Percentiles rank a stretch among this genome's conserved stretches.
These are phyloP conservation scores for Cryptococcus sp. DNA, from an alignment of 1,284 basidiomycete genomes.

Conservation along the genomic window DNA sequence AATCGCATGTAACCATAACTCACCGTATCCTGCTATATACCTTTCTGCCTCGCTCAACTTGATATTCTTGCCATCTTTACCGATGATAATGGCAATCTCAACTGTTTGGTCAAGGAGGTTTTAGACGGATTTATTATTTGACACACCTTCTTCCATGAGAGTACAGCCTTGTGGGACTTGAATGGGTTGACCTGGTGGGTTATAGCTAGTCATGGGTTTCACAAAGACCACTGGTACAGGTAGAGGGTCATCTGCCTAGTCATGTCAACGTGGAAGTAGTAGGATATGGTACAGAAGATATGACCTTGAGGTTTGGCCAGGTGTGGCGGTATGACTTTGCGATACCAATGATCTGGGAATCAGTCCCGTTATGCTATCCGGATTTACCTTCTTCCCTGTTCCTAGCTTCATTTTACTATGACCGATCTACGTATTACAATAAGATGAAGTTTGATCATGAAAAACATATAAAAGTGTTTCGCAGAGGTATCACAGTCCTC, in stretches of 20 bases:
- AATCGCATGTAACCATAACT: background rate
- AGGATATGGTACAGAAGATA: no score
- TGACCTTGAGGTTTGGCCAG: background rate
- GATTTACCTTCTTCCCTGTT: no score
- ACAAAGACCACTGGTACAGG: slow-evolving; percentile 2
- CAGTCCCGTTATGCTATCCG: background rate
- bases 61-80: background rate
- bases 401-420: no score
- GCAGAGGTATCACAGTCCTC: no score
- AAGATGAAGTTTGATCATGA: no score
- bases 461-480: no score
- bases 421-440: no score
- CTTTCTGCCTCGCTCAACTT: background rate
- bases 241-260: background rate
- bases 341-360: slow-evolving; percentile 1
- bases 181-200: background rate
- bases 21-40: background rate
- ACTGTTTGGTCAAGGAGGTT: background rate
- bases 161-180: background rate
- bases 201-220: background rate
- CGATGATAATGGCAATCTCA: slow-evolving; percentile 2
- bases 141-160: background rate
- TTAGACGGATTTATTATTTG: no score
- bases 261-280: no score
- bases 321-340: slow-evolving; percentile 2